Percentiles rank a stretch among this genome's conserved stretches.
phyloP scores from a whole-genome alignment of 495 filamentous ascomycete genomes.

The Aspergillus avenaceus region DNA sequence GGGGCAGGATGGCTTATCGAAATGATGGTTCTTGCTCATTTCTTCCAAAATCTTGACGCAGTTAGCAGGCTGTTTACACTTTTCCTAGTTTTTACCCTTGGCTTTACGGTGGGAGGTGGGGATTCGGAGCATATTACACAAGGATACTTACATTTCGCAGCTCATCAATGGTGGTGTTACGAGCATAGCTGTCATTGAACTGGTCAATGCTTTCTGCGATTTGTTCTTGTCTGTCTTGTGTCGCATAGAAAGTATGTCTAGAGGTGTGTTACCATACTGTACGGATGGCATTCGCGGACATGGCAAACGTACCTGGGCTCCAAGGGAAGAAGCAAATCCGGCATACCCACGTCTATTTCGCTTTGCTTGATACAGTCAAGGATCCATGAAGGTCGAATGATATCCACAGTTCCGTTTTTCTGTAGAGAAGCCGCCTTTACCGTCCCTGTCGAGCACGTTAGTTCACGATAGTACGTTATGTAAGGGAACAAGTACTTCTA shows the following conservation, averaged over 20 bases:
- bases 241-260: slow-evolving; percentile 56
- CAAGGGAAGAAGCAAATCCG: slow-evolving; percentile 59
- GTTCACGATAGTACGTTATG: neutral
- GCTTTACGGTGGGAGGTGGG: no score
- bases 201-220: slow-evolving; percentile 59
- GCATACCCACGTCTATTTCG: slow-evolving; percentile 55
- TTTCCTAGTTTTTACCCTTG: no score
- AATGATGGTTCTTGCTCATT: slow-evolving; percentile 37
- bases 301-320: slow-evolving; percentile 56
- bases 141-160: slow-evolving; percentile 45
- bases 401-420: slow-evolving; percentile 61
- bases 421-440: slow-evolving; percentile 83
- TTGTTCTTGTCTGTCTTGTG: slow-evolving; percentile 37
- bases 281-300: neutral
- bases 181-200: slow-evolving; percentile 79
- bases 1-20: slow-evolving; percentile 16
- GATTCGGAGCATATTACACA: no score
- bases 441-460: slow-evolving; percentile 43
- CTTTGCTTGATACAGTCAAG: slow-evolving; percentile 72
- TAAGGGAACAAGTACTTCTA: slow-evolving; percentile 44
- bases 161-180: slow-evolving; percentile 64
- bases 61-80: slow-evolving; percentile 1
- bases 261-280: neutral
- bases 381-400: slow-evolving; percentile 80
- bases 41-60: slow-evolving; percentile 34